phyloP scores from a whole-genome alignment of 2,329 filamentous ascomycete genomes.

The Talaromyces sp. region DNA sequence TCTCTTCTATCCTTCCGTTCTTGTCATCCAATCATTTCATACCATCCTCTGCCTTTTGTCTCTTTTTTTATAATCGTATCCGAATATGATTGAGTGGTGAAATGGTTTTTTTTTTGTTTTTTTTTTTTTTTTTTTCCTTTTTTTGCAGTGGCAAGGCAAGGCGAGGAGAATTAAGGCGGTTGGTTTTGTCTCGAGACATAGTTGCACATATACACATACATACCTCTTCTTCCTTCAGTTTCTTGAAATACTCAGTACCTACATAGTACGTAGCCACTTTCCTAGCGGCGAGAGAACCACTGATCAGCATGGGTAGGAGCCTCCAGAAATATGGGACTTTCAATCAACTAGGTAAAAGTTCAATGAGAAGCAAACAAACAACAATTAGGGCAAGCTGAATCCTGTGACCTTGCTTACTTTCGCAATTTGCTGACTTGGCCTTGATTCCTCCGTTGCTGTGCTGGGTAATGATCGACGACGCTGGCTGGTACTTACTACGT shows the following conservation, averaged over 20 bases:
- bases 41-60: neutral
- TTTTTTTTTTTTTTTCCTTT: too few relatives aligned
- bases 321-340: neutral
- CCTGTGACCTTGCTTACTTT: neutral
- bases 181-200: constrained; percentile 1
- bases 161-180: neutral
- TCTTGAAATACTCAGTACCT: neutral
- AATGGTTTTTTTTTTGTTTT: too few relatives aligned
- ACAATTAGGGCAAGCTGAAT: neutral
- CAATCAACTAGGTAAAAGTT: neutral
- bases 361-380: neutral
- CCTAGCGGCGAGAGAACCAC: neutral
- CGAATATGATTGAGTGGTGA: constrained; percentile 9
- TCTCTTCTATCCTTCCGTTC: neutral
- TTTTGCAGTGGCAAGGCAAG: constrained; percentile 1
- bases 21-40: constrained; percentile 4
- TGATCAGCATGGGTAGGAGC: neutral
- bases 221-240: neutral
- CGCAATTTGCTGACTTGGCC: neutral
- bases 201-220: constrained; percentile 13
- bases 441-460: neutral
- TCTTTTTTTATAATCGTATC: constrained; percentile 6
- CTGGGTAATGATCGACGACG: neutral
- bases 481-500: neutral
- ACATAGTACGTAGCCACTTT: neutral